Conservation (phyloP, 164 flowering plant genomes). For the Magnolia officinalis region DNA sequence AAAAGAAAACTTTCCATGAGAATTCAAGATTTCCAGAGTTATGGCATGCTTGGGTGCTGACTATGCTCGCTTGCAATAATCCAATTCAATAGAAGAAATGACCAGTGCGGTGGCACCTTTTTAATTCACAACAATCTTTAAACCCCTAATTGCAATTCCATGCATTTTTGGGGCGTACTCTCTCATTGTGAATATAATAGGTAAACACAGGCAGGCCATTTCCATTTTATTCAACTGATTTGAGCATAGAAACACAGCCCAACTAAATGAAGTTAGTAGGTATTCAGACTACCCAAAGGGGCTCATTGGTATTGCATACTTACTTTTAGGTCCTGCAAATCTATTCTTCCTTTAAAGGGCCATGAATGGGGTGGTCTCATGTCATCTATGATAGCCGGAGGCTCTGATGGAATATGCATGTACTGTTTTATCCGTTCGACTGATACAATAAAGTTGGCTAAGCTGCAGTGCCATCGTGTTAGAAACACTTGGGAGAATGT, state of each 20-base stretch:
- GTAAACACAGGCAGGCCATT: background rate
- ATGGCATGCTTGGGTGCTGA: background rate
- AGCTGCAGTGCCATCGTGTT: constrained; percentile 60
- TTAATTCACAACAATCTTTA: no score
- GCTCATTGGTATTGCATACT: background rate
- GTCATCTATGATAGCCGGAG: constrained; percentile 60
- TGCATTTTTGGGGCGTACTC: background rate
- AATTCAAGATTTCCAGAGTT: background rate
- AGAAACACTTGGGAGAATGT: constrained; percentile 53
- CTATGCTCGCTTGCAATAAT: background rate
- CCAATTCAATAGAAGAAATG: background rate
- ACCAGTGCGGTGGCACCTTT: background rate
- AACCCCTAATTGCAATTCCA: background rate
- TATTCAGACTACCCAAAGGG: no score
- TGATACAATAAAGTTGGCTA: constrained; percentile 67
- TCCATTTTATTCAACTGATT: background rate
- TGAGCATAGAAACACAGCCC: no score
- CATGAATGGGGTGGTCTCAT: constrained; percentile 69
- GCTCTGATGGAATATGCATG: constrained; percentile 71
- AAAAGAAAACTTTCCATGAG: background rate
- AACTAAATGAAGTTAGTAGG: no score
- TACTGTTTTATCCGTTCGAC: constrained; percentile 88
- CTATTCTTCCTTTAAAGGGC: constrained; percentile 73
- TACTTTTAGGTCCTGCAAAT: constrained; percentile 65
- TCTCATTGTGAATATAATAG: no score